Evolutionary conservation across 176 grass and related monocot species (phyloP).

Genomic region (Alopecurus myosuroides): DNA sequence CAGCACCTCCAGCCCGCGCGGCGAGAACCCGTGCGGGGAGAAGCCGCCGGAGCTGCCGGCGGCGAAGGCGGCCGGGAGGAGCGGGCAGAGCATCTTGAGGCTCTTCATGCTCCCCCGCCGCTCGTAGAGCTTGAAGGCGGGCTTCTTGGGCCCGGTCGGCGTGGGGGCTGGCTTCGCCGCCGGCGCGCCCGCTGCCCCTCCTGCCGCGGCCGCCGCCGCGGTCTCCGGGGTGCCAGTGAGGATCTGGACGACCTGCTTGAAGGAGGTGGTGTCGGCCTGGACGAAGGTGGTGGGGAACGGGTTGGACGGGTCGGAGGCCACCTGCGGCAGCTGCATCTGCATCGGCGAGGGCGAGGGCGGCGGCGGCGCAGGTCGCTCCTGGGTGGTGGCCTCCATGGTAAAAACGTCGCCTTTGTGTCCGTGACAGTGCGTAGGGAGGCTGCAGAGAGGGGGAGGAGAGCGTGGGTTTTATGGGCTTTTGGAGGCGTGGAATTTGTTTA

Average conservation of each 20-base stretch:
- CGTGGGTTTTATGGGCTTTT: slow-evolving; percentile 45
- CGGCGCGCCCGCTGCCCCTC: slow-evolving; percentile 7
- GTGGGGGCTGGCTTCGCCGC: slow-evolving; percentile 4
- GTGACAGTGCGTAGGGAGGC: neutral
- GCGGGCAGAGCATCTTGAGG: slow-evolving; percentile 71
- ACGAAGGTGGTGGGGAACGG: slow-evolving; percentile 65
- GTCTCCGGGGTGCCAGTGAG: slow-evolving; percentile 80
- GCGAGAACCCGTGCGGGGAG: slow-evolving; percentile 51
- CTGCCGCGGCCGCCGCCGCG: slow-evolving; percentile 39
- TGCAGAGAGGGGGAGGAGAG: neutral
- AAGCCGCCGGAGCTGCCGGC: neutral
- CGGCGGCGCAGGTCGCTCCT: slow-evolving; percentile 27
- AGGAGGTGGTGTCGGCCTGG: slow-evolving; percentile 58
- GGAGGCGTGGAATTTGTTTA: slow-evolving; percentile 6
- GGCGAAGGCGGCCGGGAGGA: slow-evolving; percentile 48
- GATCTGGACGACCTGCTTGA: slow-evolving; percentile 85
- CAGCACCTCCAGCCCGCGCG: slow-evolving; percentile 53
- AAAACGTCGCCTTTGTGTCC: slow-evolving; percentile 28
- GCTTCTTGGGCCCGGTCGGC: slow-evolving; percentile 49
- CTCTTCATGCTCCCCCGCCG: slow-evolving; percentile 64
- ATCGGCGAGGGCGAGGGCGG: neutral
- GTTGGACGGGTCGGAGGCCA: slow-evolving; percentile 31
- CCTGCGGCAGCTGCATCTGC: slow-evolving; percentile 1
- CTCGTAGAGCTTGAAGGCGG: slow-evolving; percentile 84
- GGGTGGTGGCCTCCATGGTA: slow-evolving; percentile 45